Percentiles rank a stretch among this genome's conserved stretches.
Evolutionary conservation across 1,284 basidiomycete species (phyloP).

Genomic region (Cutaneotrichosporon spelunceum): DNA sequence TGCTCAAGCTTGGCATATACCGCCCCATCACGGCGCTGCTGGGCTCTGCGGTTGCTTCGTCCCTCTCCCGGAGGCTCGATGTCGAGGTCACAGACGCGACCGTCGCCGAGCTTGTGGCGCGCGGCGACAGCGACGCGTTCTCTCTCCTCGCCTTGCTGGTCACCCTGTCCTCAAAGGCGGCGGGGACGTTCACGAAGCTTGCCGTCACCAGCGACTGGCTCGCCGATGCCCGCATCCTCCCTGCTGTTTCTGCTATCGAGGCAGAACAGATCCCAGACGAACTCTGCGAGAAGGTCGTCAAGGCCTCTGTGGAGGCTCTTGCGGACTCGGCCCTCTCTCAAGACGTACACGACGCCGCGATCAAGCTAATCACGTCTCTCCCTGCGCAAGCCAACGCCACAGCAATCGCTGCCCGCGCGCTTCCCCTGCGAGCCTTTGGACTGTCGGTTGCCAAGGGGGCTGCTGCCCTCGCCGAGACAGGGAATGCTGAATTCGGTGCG

Average conservation of each 20-base stretch:
- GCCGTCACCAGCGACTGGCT: conserved; percentile 5
- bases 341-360: conserved; percentile 14
- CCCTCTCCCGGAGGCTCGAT: conserved; percentile 16
- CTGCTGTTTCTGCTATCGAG: conserved; percentile 14
- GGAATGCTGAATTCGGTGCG: conserved; percentile 5
- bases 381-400: conserved; percentile 9
- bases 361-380: conserved; percentile 1
- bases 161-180: conserved; percentile 12
- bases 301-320: conserved; percentile 18
- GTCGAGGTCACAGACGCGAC: conserved; percentile 20
- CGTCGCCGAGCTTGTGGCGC: conserved; percentile 19
- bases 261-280: not conserved
- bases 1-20: conserved; percentile 17
- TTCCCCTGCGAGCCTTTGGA: not conserved
- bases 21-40: conserved; percentile 12
- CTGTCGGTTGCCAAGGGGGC: conserved; percentile 12
- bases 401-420: not conserved
- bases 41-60: conserved; percentile 1
- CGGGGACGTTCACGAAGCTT: conserved; percentile 13
- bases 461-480: not conserved
- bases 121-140: conserved; percentile 18
- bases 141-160: conserved; percentile 24
- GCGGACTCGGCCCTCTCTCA: not conserved
- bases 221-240: conserved; percentile 24
- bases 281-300: not conserved